Evolutionary conservation across 768 basidiomycete genomes (phyloP), one percentile per base, ranked within the genome.

Genomic region (Phlebiopsis gigantea): DNA sequence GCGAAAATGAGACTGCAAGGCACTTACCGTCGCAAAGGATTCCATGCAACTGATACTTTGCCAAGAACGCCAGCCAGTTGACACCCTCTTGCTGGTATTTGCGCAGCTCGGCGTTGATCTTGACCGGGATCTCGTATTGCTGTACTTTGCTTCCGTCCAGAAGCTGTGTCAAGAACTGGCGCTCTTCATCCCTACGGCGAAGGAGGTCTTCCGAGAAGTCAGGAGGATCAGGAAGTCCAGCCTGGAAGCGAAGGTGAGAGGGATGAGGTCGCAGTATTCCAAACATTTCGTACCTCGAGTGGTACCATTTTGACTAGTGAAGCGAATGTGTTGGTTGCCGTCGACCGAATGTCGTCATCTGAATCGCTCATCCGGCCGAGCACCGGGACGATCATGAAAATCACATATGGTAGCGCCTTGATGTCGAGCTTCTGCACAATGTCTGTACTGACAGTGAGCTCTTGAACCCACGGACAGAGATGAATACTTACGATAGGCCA

Each of bases 11-110:
- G 12, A 9, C 2, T 2, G 34, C 12, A 3, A 10, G 12, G 26
- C 14, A 68, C 81, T 61, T 64, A 93, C 96, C 97, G 66, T 99
- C 97, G 68, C 97, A 99, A 26, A 99, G 84, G 64, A 98, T 92
- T 14, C 97, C 97, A 68, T 99, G 97, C 2, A 99, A 73, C 65
- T 98, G 97, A 69, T 97, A 99, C 69, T 97, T 98, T 19, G 93
- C 91, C 34, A 99, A 78, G 77, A 99, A 99, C 1, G 97, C 97
- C 17, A 99, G 78, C 97, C 97, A 99, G 68, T 93, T 98, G 62
- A 99, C 91, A 30, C 97, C 97, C 55, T 99, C 97, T 72, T 93
- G 91, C 71, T 99, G 97, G 69, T 99, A 99, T 68, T 94, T 93
- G 57, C 97, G 88, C 47, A 99, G 76, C 62, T 98, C 93, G 29